These are phyloP conservation scores for Suillus luteus DNA, from an alignment of 768 basidiomycete genomes.

Conservation along the genomic window DNA sequence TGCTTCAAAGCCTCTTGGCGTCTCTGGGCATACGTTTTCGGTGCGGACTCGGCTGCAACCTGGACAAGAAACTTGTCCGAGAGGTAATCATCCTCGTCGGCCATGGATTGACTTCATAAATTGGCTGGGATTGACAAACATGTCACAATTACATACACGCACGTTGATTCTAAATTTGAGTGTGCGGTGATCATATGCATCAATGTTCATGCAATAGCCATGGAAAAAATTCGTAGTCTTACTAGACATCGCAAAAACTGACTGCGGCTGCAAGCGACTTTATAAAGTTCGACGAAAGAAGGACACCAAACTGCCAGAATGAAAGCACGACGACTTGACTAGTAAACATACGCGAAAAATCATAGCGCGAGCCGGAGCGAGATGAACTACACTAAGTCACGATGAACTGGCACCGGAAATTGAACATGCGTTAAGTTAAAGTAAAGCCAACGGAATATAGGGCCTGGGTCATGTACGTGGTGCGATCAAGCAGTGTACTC, in stretches of 20 bases:
- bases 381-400: slow-evolving; percentile 36
- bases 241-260: slow-evolving; percentile 29
- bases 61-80: slow-evolving; percentile 81
- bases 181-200: slow-evolving; percentile 18
- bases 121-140: slow-evolving; percentile 22
- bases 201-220: slow-evolving; percentile 25
- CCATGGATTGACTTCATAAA: slow-evolving; percentile 44
- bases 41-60: slow-evolving; percentile 33
- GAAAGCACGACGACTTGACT: slow-evolving; percentile 32
- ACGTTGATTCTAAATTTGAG: background rate
- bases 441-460: slow-evolving; percentile 30
- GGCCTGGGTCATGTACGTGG: slow-evolving; percentile 16
- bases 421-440: slow-evolving; percentile 29
- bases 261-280: slow-evolving; percentile 31
- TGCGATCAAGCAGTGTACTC: slow-evolving; percentile 34
- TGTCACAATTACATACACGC: slow-evolving; percentile 12
- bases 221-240: slow-evolving; percentile 30
- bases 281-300: slow-evolving; percentile 31
- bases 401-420: slow-evolving; percentile 26
- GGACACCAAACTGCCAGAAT: slow-evolving; percentile 47
- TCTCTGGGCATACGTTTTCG: slow-evolving; percentile 69
- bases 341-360: slow-evolving; percentile 38
- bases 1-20: slow-evolving; percentile 66
- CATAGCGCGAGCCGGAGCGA: slow-evolving; percentile 27
- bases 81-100: slow-evolving; percentile 84